A percentile compares a stretch with the other conserved stretches of the same genome.
Conservation (phyloP, 2,329 filamentous ascomycete genomes). For the Paracorniculantispora psalliotae region DNA sequence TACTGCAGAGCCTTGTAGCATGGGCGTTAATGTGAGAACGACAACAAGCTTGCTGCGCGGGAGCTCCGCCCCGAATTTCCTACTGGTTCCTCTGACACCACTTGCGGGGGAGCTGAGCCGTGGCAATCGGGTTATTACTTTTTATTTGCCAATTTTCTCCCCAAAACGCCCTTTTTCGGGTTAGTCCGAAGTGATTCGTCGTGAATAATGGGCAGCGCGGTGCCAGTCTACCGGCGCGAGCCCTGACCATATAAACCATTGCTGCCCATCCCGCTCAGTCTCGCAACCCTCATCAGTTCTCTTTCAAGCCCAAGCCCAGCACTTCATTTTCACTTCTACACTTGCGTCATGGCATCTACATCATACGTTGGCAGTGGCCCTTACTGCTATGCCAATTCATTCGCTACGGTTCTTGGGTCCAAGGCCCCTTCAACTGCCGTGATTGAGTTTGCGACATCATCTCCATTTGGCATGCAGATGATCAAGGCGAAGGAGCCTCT, state of each 20-base stretch:
- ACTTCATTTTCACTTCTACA: background rate
- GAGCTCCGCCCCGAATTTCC: background rate
- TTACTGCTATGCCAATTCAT: constrained; percentile 19
- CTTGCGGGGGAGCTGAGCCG: background rate
- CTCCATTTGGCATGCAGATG: constrained; percentile 19
- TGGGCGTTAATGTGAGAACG: constrained; percentile 1
- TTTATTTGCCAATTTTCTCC: background rate
- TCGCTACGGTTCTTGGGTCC: constrained; percentile 17
- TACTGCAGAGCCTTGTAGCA: background rate
- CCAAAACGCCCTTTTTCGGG: too few species aligned
- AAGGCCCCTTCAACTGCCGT: constrained; percentile 15
- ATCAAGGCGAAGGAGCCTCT: constrained; percentile 14
- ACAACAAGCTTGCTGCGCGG: background rate
- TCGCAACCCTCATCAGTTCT: background rate
- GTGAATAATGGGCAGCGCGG: too few species aligned
- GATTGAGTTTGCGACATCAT: constrained; percentile 19
- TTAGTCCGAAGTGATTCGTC: too few species aligned
- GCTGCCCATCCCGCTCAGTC: background rate
- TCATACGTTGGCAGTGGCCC: constrained; percentile 18
- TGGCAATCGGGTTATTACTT: background rate
- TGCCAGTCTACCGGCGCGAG: too few species aligned
- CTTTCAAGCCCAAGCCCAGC: too few species aligned
- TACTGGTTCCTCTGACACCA: background rate
- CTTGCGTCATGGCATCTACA: constrained; percentile 5
- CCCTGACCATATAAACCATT: background rate